Base-by-base conservation (phyloP, 148 eudicot genomes). In the Rhododendron ferrugineum region DNA sequence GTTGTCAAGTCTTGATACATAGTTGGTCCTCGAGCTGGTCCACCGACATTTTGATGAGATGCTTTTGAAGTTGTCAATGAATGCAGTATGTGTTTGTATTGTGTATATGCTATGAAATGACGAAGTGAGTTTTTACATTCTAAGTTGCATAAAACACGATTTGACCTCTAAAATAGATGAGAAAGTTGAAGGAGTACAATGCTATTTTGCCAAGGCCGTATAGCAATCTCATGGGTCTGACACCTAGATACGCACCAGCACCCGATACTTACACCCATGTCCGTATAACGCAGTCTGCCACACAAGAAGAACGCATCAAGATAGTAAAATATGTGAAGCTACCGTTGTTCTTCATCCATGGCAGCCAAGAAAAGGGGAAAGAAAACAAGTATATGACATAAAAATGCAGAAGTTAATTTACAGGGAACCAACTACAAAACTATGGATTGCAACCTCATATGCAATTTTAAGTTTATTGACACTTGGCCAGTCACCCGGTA, bases 401-500 rank as follows among this genome's bases (percentile, higher is more conserved):
- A 56, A 8, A 22, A 83, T 22, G 58, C 49, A 86, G 28, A 54
- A 74, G 46, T 82, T 80, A 77, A 56, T 83, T 16, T 88, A 85
- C 86, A 83, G 78, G 78, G 77, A 42, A 36, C 81, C 52, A 83
- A 46, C 28, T 47, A 68, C 7, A 83, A 56, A 66, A 40, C 58
- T 30, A 83, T 5, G 26, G 37, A 68, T 66, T 66, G 11, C 49
- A 84, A 42, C 66, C 28, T 80, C 37, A 28, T 78, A 28, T 78
- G 84, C 28, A 80, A 40, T 80, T 75, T 86, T 83, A 74, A 77
- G 22, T 78, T 89, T 86, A 88, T 88, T 84, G 79, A 87, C 85
- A 87, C 88, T 81, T 81, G 15, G 88, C 98, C 96, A 93, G 91
- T 94, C 98, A 89, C 98, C 82, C 30, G 92, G 80, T 92, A 93